Percentiles rank a stretch among this genome's conserved stretches.
phyloP scores from a whole-genome alignment of 2,329 filamentous ascomycete genomes.

The Xylaria sp. region DNA sequence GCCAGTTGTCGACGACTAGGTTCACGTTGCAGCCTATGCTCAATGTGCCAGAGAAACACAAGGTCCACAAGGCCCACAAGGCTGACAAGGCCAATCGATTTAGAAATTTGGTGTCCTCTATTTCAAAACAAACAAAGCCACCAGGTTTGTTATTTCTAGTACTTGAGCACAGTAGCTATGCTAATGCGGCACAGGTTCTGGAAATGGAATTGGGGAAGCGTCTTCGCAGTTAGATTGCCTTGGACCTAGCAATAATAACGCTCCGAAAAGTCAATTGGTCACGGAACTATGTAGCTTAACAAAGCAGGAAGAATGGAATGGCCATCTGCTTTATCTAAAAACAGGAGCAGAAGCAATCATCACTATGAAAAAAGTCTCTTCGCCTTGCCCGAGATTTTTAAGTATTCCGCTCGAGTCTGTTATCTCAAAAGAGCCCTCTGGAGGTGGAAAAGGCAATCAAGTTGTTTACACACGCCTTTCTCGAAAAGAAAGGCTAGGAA shows the following conservation, averaged over 20 bases:
- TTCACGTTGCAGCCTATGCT: too few relatives aligned
- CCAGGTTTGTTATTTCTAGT: background rate
- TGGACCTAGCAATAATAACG: background rate
- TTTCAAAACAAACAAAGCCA: too few relatives aligned
- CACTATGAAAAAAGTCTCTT: background rate
- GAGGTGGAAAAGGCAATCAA: background rate
- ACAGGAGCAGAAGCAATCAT: background rate
- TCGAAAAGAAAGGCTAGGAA: constrained; percentile 14
- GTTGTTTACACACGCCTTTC: background rate
- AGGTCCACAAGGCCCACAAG: too few relatives aligned
- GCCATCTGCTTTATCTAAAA: constrained; percentile 3
- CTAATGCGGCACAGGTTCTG: background rate
- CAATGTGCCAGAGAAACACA: too few relatives aligned
- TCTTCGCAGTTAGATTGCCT: background rate
- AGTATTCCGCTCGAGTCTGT: background rate
- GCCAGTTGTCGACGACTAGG: background rate
- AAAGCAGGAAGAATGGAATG: constrained; percentile 3
- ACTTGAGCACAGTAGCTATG: background rate
- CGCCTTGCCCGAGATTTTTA: constrained; percentile 6
- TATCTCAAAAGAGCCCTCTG: background rate
- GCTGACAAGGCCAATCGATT: too few relatives aligned
- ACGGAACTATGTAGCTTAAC: constrained; percentile 4
- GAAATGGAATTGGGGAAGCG: background rate
- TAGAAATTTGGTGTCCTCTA: too few relatives aligned
- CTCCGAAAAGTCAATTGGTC: background rate